Percentiles rank a stretch among this genome's conserved stretches.
phyloP scores from a whole-genome alignment of 495 filamentous ascomycete species.

The Talaromyces stipitatus region DNA sequence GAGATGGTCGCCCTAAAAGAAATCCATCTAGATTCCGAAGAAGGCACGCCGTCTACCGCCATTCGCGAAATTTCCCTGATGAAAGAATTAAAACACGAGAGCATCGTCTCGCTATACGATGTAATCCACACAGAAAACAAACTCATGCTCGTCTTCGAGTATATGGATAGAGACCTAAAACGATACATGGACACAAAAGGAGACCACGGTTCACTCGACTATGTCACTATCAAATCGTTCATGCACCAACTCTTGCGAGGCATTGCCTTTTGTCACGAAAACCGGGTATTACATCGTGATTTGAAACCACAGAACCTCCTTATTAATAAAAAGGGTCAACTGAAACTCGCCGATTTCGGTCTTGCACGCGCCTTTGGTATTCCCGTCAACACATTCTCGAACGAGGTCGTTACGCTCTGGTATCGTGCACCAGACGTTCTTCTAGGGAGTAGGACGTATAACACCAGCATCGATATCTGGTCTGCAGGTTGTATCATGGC shows the following conservation, averaged over 20 bases:
- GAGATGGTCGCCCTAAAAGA: slow-evolving; percentile 97
- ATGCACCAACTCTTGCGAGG: slow-evolving; percentile 93
- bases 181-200: slow-evolving; percentile 95
- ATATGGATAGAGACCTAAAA: slow-evolving; percentile 98
- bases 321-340: slow-evolving; percentile 83
- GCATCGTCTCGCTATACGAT: slow-evolving; percentile 95
- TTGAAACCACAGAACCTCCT: slow-evolving; percentile 93
- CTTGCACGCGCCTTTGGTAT: slow-evolving; percentile 91
- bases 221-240: slow-evolving; percentile 87
- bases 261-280: slow-evolving; percentile 95
- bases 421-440: slow-evolving; percentile 93
- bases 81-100: slow-evolving; percentile 98
- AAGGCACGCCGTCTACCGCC: slow-evolving; percentile 95
- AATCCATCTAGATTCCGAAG: slow-evolving; percentile 97
- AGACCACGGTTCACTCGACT: slow-evolving; percentile 75
- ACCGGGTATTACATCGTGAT: slow-evolving; percentile 91
- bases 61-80: slow-evolving; percentile 98
- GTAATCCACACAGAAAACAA: slow-evolving; percentile 99
- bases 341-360: slow-evolving; percentile 95
- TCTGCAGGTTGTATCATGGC: slow-evolving; percentile 97
- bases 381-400: slow-evolving; percentile 96
- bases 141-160: slow-evolving; percentile 98
- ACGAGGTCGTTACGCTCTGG: slow-evolving; percentile 96
- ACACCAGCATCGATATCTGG: slow-evolving; percentile 98
- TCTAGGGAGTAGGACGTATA: slow-evolving; percentile 85